Percentiles rank a stretch among this genome's conserved stretches.
Conservation (phyloP, 2,329 filamentous ascomycete genomes). For the Rhynchosporium agropyri region DNA sequence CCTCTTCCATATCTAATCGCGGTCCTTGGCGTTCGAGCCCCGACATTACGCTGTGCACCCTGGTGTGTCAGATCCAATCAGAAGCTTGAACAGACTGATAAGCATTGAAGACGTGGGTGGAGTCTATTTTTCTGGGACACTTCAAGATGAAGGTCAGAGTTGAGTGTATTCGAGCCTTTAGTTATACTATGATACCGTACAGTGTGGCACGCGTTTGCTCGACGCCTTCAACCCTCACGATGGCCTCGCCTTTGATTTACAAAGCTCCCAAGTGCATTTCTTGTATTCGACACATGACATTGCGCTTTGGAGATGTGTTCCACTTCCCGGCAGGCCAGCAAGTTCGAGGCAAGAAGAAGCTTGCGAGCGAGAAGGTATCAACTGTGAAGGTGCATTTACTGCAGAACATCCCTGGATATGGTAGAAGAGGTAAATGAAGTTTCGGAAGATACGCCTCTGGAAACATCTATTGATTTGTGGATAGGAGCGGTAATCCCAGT, state of each 20-base stretch:
- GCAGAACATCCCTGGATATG: slow-evolving; percentile 55
- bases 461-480: slow-evolving; percentile 19
- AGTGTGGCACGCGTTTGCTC: neutral
- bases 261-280: slow-evolving; percentile 39
- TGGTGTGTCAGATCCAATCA: neutral
- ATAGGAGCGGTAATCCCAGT: slow-evolving; percentile 56
- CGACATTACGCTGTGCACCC: neutral
- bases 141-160: neutral
- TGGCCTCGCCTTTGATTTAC: slow-evolving; percentile 37
- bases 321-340: slow-evolving; percentile 40
- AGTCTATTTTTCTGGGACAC: slow-evolving; percentile 10
- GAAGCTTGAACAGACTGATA: neutral
- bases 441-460: neutral
- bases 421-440: slow-evolving; percentile 46
- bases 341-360: slow-evolving; percentile 49
- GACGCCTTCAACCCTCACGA: slow-evolving; percentile 28
- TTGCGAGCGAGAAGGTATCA: slow-evolving; percentile 42
- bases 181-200: too few relatives aligned
- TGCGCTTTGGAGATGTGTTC: slow-evolving; percentile 30
- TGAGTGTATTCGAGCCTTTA: neutral
- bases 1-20: slow-evolving; percentile 7
- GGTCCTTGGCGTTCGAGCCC: slow-evolving; percentile 4
- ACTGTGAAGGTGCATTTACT: slow-evolving; percentile 53
- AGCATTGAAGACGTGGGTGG: neutral
- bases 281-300: slow-evolving; percentile 37